phyloP scores from a whole-genome alignment of 345 rosid species.

The Lepidium sativum region DNA sequence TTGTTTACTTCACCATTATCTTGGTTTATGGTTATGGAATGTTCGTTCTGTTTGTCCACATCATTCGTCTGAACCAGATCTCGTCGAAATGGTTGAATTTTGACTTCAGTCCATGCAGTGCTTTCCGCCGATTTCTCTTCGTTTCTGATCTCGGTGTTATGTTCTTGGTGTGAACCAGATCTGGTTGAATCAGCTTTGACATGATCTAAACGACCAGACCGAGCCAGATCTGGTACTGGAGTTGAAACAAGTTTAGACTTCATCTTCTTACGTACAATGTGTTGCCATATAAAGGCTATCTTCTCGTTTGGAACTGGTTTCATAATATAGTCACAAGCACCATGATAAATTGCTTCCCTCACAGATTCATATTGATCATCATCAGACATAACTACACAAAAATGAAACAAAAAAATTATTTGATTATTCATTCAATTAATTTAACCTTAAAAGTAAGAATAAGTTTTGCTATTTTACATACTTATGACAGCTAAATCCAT shows the following conservation, averaged over 20 bases:
- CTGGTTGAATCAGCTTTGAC: background rate
- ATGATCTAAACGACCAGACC: background rate
- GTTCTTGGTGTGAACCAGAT: background rate
- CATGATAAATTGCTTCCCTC: conserved; percentile 3
- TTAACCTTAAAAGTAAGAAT: background rate
- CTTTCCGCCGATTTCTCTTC: background rate
- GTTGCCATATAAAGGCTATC: conserved; percentile 19
- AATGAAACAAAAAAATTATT: background rate
- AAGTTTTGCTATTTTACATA: background rate
- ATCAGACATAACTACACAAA: conserved; percentile 15
- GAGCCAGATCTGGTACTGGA: background rate
- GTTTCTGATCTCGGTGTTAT: background rate
- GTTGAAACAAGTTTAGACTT: background rate
- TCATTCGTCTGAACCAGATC: background rate
- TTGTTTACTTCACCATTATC: background rate
- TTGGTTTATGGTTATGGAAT: background rate
- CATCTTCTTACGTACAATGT: conserved; percentile 14
- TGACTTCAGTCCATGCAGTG: background rate
- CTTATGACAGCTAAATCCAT: conserved; percentile 14
- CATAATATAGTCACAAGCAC: conserved; percentile 11
- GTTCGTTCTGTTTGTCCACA: background rate
- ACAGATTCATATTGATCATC: background rate
- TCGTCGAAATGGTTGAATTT: background rate
- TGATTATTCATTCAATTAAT: background rate
- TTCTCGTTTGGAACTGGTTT: conserved; percentile 3